Evolutionary conservation across 2,329 filamentous ascomycete species (phyloP).

Genomic region (Plectosphaerella sp.): DNA sequence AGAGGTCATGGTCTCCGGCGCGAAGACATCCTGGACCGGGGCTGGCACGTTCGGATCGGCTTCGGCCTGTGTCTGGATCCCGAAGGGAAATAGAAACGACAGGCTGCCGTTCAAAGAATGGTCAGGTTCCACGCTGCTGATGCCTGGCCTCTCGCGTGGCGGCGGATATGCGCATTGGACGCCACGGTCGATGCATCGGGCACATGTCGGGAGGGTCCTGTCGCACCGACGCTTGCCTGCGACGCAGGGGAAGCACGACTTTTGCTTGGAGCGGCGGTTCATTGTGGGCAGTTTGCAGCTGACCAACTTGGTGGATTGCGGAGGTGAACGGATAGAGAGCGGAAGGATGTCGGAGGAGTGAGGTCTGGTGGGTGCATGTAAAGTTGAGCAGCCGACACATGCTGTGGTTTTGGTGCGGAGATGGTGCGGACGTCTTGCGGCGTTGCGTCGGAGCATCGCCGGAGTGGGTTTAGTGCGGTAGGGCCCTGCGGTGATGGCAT

Average conservation of each 20-base stretch:
- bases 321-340: background rate
- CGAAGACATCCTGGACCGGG: background rate
- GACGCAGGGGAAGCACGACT: conserved; percentile 3
- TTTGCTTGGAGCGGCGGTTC: conserved; percentile 5
- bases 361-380: background rate
- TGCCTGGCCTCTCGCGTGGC: no score
- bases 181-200: conserved; percentile 5
- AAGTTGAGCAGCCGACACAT: background rate
- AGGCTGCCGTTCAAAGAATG: no score
- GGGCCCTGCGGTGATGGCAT: no score
- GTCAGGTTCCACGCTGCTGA: no score
- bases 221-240: conserved; percentile 7
- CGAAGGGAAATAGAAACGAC: no score
- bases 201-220: conserved; percentile 3
- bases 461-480: no score
- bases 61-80: no score
- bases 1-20: background rate
- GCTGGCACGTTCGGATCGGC: background rate
- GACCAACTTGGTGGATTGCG: background rate
- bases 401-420: background rate
- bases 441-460: background rate
- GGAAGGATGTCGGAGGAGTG: background rate
- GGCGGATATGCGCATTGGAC: conserved; percentile 3
- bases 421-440: background rate
- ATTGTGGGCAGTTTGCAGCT: background rate